Conservation (phyloP, 2,329 filamentous ascomycete genomes). For the Aspergillus hortae region DNA sequence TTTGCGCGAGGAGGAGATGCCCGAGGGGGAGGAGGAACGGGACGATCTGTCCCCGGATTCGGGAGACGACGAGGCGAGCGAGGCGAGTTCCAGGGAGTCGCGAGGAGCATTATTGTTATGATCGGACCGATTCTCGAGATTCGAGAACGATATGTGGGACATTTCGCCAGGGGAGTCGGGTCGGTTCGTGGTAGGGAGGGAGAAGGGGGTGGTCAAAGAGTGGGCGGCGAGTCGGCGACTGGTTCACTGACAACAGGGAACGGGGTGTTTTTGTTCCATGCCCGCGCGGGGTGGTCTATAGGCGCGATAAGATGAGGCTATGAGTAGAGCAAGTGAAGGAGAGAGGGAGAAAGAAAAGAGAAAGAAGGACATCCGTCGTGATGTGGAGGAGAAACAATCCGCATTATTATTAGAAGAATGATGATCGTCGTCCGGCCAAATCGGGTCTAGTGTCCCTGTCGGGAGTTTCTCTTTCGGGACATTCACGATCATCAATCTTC, state of each 20-base stretch:
- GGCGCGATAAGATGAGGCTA: background rate
- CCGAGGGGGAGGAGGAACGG: slow-evolving; percentile 71
- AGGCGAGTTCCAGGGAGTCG: slow-evolving; percentile 95
- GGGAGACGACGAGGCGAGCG: slow-evolving; percentile 79
- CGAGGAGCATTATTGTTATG: slow-evolving; percentile 50
- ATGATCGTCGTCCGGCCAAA: slow-evolving; percentile 6
- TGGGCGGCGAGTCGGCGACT: slow-evolving; percentile 1
- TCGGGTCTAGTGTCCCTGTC: slow-evolving; percentile 11
- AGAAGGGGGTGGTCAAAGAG: slow-evolving; percentile 5
- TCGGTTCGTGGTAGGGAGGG: background rate
- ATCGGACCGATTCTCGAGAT: slow-evolving; percentile 25
- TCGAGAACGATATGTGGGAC: slow-evolving; percentile 30
- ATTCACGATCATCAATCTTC: background rate
- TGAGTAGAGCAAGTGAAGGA: background rate
- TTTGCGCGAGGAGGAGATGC: slow-evolving; percentile 85
- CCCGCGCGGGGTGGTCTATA: slow-evolving; percentile 1
- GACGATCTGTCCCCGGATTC: slow-evolving; percentile 62
- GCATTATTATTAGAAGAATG: slow-evolving; percentile 4
- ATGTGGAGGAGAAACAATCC: background rate
- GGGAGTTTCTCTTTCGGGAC: background rate
- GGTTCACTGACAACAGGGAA: slow-evolving; percentile 2
- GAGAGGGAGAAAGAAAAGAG: background rate
- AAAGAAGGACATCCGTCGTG: background rate
- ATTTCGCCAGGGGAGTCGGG: slow-evolving; percentile 18
- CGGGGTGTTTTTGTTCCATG: slow-evolving; percentile 8